Percentiles rank a stretch among this genome's conserved stretches.
Conservation (phyloP, 2,329 filamentous ascomycete genomes). For the Parafenestella ontariensis region DNA sequence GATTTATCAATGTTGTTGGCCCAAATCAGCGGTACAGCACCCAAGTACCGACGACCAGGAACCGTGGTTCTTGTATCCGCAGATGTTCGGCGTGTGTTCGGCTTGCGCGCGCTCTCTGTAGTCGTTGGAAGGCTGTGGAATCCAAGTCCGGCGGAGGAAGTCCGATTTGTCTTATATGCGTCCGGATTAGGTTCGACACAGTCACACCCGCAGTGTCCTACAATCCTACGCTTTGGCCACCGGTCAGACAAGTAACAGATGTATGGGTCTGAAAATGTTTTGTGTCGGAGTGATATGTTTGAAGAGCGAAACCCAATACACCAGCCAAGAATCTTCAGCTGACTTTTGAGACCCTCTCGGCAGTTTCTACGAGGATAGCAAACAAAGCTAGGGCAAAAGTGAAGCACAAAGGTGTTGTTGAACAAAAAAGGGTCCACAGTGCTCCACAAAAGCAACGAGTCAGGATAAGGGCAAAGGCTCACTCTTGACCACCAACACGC, state of each 20-base stretch:
- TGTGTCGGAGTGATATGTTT: no score
- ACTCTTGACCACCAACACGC: background rate
- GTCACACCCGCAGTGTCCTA: background rate
- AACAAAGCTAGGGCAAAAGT: constrained; percentile 10
- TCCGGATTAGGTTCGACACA: background rate
- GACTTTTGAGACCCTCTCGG: constrained; percentile 17
- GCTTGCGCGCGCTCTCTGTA: constrained; percentile 10
- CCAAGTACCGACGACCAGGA: no score
- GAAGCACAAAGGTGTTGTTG: constrained; percentile 12
- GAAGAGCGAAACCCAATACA: constrained; percentile 28
- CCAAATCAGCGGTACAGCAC: no score
- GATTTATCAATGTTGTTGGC: no score
- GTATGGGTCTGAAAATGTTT: no score
- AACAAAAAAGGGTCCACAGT: constrained; percentile 15
- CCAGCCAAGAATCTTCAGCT: constrained; percentile 23
- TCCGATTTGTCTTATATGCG: constrained; percentile 9
- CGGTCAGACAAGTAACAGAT: constrained; percentile 4
- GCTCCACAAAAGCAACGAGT: constrained; percentile 17
- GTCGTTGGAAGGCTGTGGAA: constrained; percentile 13
- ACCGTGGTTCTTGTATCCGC: background rate
- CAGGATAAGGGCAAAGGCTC: constrained; percentile 10
- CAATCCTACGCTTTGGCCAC: constrained; percentile 1
- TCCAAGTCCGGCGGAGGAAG: constrained; percentile 13
- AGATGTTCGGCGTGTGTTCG: constrained; percentile 17
- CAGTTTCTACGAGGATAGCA: constrained; percentile 6